Conservation (phyloP, 1,284 basidiomycete species). For the Papiliotrema flavescens region DNA sequence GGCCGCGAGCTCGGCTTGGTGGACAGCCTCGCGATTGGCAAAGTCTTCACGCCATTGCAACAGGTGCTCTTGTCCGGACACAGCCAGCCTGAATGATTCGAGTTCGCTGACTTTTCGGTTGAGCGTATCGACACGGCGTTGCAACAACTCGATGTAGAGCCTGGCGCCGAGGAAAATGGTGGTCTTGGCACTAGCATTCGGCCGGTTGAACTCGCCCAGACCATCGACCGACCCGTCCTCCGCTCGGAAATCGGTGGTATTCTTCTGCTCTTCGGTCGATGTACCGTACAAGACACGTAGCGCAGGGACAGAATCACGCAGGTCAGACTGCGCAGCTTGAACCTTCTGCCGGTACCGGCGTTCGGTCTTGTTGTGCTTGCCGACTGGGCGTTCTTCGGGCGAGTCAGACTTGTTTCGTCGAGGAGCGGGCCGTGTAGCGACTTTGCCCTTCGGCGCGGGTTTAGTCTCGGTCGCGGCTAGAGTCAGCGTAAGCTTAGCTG, state of each 20-base stretch:
- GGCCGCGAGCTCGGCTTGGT: slow-evolving; percentile 24
- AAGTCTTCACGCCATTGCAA: slow-evolving; percentile 36
- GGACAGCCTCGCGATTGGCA: slow-evolving; percentile 27
- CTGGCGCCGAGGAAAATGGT: slow-evolving; percentile 47
- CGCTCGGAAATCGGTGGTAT: slow-evolving; percentile 40
- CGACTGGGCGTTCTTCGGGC: slow-evolving; percentile 19
- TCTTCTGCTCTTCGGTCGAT: slow-evolving; percentile 41
- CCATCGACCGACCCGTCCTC: slow-evolving; percentile 46
- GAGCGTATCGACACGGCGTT: slow-evolving; percentile 34
- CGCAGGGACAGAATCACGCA: slow-evolving; percentile 48
- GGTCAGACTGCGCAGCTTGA: slow-evolving; percentile 45
- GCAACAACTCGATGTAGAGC: slow-evolving; percentile 47
- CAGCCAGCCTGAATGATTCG: slow-evolving; percentile 30
- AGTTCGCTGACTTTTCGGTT: slow-evolving; percentile 38
- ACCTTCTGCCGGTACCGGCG: slow-evolving; percentile 49
- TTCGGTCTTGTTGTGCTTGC: slow-evolving; percentile 51
- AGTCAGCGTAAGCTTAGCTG: too few species aligned
- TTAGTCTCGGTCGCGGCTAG: too few species aligned
- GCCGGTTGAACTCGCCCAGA: slow-evolving; percentile 45
- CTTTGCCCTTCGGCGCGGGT: too few species aligned
- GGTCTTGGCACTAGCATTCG: slow-evolving; percentile 47
- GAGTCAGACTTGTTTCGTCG: neutral
- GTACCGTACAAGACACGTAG: slow-evolving; percentile 47
- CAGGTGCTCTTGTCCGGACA: slow-evolving; percentile 34
- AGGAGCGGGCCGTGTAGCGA: neutral